Evolutionary conservation across 768 basidiomycete species (phyloP).

Genomic region (Tricholoma bakamatsutake): DNA sequence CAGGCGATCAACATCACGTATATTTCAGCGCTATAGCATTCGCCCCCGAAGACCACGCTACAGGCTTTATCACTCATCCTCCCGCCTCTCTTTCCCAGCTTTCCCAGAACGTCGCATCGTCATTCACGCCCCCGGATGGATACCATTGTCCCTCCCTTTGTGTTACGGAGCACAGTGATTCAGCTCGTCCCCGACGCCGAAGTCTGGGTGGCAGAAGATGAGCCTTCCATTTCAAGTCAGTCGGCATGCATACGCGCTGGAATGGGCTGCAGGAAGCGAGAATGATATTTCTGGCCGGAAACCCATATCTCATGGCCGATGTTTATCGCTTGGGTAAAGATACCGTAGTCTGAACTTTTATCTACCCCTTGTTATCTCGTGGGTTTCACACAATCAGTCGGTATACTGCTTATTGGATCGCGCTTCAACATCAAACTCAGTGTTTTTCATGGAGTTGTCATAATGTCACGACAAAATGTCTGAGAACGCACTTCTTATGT

Average conservation of each 20-base stretch:
- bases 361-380: too few relatives aligned
- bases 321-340: slow-evolving; percentile 56
- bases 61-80: slow-evolving; percentile 71
- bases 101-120: slow-evolving; percentile 44
- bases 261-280: slow-evolving; percentile 47
- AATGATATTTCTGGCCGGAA: slow-evolving; percentile 80
- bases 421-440: too few relatives aligned
- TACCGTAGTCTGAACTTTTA: neutral
- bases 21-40: slow-evolving; percentile 78
- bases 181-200: slow-evolving; percentile 38
- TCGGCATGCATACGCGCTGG: slow-evolving; percentile 30
- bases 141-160: slow-evolving; percentile 71
- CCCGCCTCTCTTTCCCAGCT: slow-evolving; percentile 29
- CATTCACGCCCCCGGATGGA: slow-evolving; percentile 74
- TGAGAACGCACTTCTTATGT: too few relatives aligned
- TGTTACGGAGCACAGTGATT: slow-evolving; percentile 41
- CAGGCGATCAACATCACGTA: slow-evolving; percentile 47
- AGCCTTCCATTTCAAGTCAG: slow-evolving; percentile 5
- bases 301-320: slow-evolving; percentile 92
- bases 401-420: too few relatives aligned
- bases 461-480: too few relatives aligned
- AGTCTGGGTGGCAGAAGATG: slow-evolving; percentile 37
- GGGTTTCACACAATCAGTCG: too few relatives aligned
- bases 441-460: too few relatives aligned
- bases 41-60: slow-evolving; percentile 75